Evolutionary conservation across 345 rosid species (phyloP), one percentile per base, ranked within the genome.

Genomic region (Camelina sativa): DNA sequence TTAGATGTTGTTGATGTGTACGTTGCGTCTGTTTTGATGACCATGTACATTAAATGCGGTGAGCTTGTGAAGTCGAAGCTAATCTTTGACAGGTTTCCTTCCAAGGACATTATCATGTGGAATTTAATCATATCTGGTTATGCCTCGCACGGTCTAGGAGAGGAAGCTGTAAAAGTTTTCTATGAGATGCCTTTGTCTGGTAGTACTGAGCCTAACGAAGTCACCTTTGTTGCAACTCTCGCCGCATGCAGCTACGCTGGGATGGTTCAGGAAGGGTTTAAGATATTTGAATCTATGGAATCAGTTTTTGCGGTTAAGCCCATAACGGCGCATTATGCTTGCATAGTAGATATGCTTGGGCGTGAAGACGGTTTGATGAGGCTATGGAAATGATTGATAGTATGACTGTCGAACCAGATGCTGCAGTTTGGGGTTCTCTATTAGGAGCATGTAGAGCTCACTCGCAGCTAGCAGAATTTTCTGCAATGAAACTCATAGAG

Each of bases 281-380:
- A 83, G 43, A 74, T 88, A 41, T 88, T 86, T 73, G 78, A 90
- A 71, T 84, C 80, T 10, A 86, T 88, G 93, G 79, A 88, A 76
- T 71, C 82, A 23, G 81, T 71, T 43, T 86, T 81, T 78, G 54
- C 37, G 47, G 80, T 90, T 66, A 85, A 82, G 61, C 90, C 82
- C 54, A 82, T 66, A 77, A 80, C 85, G 34, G 91, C 78, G 63
- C 93, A 86, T 76, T 85, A 85, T 81, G 88, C 90, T 69, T 90
- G 91, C 82, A 77, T 83, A 82, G 93, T 88, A 60, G 91, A 90
- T 82, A 80, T 88, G 83, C 86, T 88, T 50, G 91, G 93, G 25
- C 81, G 91, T 68, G 89, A 28, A 91, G 93, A 23, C 75, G 76
- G 71, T 34, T 88, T 19, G 53, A 84, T 13, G 92, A 89, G 79